Conservation (phyloP, 768 basidiomycete genomes). For the Candolleomyces eurysporus region DNA sequence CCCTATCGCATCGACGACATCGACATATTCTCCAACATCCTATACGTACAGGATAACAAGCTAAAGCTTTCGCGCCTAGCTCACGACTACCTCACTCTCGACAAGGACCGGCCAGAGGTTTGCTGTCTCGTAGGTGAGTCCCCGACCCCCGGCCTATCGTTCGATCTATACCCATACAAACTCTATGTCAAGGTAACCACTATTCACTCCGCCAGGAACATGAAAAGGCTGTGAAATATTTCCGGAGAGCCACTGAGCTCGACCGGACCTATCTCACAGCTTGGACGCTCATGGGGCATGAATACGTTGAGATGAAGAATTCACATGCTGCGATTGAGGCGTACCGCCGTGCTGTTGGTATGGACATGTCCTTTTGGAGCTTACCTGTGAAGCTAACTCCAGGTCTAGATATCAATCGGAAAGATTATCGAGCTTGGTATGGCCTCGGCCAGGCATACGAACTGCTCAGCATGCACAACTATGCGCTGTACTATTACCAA, state of each 20-base stretch:
- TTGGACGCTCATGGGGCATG: slow-evolving; percentile 99
- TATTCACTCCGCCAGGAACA: slow-evolving; percentile 93
- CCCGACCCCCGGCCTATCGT: background rate
- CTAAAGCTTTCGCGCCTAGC: slow-evolving; percentile 89
- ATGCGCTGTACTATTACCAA: slow-evolving; percentile 95
- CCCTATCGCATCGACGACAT: slow-evolving; percentile 93
- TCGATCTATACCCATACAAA: background rate
- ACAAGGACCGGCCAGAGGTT: slow-evolving; percentile 93
- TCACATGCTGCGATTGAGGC: slow-evolving; percentile 98
- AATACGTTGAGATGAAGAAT: slow-evolving; percentile 99
- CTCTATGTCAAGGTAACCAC: slow-evolving; percentile 74
- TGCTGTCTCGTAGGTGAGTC: slow-evolving; percentile 90
- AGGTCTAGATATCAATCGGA: slow-evolving; percentile 82
- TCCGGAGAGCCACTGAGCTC: slow-evolving; percentile 90
- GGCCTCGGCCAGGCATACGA: slow-evolving; percentile 98
- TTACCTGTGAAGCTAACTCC: background rate
- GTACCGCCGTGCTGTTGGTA: slow-evolving; percentile 93
- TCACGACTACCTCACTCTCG: slow-evolving; percentile 84
- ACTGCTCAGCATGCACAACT: slow-evolving; percentile 93
- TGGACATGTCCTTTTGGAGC: slow-evolving; percentile 19
- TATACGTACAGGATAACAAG: slow-evolving; percentile 91
- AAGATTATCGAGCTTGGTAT: slow-evolving; percentile 98
- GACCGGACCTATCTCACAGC: slow-evolving; percentile 94
- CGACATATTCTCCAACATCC: slow-evolving; percentile 94
- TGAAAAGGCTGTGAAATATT: slow-evolving; percentile 95